Percentiles rank a stretch among this genome's conserved stretches.
phyloP scores from a whole-genome alignment of 768 basidiomycete species.

The Lactifluus volemus region DNA sequence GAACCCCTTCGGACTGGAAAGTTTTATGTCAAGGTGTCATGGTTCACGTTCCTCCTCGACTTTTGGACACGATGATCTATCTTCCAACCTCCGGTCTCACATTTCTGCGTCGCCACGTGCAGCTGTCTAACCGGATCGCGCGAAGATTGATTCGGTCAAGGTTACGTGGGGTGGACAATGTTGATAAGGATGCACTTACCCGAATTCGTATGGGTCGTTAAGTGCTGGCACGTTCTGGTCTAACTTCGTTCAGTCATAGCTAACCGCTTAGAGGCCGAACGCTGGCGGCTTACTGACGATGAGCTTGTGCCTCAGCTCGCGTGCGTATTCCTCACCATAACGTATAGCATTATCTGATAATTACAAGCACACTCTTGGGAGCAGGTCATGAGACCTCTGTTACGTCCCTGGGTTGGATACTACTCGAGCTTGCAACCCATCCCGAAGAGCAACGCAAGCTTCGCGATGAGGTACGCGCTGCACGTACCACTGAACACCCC shows the following conservation, averaged over 20 bases:
- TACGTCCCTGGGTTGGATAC: slow-evolving; percentile 11
- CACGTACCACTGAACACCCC: neutral
- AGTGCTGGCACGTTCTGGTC: neutral
- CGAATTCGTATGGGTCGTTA: neutral
- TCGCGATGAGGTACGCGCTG: slow-evolving; percentile 15
- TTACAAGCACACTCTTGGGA: slow-evolving; percentile 11
- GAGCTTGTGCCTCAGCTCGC: slow-evolving; percentile 11
- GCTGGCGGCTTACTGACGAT: slow-evolving; percentile 7
- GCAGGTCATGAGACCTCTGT: slow-evolving; percentile 13
- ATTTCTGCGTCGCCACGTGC: slow-evolving; percentile 13
- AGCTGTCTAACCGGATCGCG: slow-evolving; percentile 3
- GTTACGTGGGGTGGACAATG: neutral
- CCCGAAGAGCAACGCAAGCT: slow-evolving; percentile 9
- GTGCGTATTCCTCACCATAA: neutral
- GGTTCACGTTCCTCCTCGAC: slow-evolving; percentile 2
- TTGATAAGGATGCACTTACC: slow-evolving; percentile 9
- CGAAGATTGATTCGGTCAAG: slow-evolving; percentile 6
- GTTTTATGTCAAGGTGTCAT: slow-evolving; percentile 13
- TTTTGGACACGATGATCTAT: slow-evolving; percentile 5
- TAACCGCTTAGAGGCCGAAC: slow-evolving; percentile 3
- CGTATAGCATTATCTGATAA: neutral
- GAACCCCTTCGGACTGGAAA: slow-evolving; percentile 14
- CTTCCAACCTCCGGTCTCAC: slow-evolving; percentile 12
- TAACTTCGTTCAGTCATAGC: slow-evolving; percentile 3
- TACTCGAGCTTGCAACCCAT: slow-evolving; percentile 10